A percentile compares a stretch with the other conserved stretches of the same genome.
These are phyloP conservation scores for Herpetomonas muscarum DNA, from an alignment of 208 protist genomes.

Conservation along the genomic window DNA sequence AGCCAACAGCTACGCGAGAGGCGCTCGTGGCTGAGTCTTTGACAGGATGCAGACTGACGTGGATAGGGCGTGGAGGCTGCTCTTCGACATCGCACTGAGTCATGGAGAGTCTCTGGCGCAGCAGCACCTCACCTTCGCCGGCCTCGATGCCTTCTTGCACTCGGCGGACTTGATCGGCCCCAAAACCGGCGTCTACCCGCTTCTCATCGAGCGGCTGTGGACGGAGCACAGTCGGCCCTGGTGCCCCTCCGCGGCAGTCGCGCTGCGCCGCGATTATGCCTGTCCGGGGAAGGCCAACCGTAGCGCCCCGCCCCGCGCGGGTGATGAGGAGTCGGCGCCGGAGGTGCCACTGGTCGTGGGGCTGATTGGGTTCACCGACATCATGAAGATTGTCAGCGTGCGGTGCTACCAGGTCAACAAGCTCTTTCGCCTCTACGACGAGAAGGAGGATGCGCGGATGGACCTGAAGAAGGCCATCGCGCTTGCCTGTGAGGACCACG, in stretches of 20 bases:
- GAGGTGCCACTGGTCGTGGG: conserved; percentile 26
- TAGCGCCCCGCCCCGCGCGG: too few species aligned
- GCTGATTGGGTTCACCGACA: conserved; percentile 75
- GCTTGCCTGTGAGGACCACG: conserved; percentile 65
- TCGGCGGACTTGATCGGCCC: conserved; percentile 57
- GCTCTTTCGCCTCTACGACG: conserved; percentile 24
- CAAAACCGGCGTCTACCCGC: conserved; percentile 60
- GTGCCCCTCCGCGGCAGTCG: conserved; percentile 10
- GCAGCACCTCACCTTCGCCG: conserved; percentile 39
- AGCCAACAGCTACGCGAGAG: too few species aligned
- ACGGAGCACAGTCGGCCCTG: conserved; percentile 16
- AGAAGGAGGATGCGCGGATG: conserved; percentile 5
- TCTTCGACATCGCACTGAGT: conserved; percentile 85
- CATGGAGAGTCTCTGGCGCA: conserved; percentile 49
- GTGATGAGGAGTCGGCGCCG: background rate
- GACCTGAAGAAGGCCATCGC: conserved; percentile 39
- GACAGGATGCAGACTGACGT: background rate
- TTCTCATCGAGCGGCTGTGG: conserved; percentile 75
- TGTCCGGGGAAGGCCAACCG: background rate
- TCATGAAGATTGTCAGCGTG: conserved; percentile 85
- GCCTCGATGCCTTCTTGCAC: conserved; percentile 54
- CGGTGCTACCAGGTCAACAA: conserved; percentile 69
- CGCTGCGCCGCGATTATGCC: background rate
- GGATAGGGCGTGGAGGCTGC: conserved; percentile 64
- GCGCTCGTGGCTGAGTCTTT: too few species aligned